phyloP scores from a whole-genome alignment of 352 stramenopile genomes.

The Phytophthora litchii region DNA sequence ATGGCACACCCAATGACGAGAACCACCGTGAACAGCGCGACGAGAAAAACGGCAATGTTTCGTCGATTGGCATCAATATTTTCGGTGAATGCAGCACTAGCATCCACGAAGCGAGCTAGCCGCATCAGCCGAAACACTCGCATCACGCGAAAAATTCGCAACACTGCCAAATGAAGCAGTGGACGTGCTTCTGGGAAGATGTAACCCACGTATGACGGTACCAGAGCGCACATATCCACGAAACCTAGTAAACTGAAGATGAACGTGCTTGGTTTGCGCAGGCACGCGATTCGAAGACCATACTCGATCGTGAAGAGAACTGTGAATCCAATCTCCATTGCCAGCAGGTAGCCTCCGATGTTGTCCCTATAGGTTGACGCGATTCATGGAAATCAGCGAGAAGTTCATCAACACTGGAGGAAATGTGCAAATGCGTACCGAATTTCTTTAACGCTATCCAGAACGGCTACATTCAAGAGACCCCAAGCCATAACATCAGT shows the following conservation, averaged over 20 bases:
- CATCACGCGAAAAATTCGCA: conserved; percentile 83
- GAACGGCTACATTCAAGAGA: conserved; percentile 42
- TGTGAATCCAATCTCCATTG: conserved; percentile 80
- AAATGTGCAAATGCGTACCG: conserved; percentile 30
- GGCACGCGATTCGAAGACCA: conserved; percentile 61
- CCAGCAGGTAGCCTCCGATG: conserved; percentile 68
- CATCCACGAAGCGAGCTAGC: conserved; percentile 76
- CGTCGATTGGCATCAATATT: conserved; percentile 85
- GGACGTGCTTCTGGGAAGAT: conserved; percentile 66
- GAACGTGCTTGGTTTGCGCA: conserved; percentile 66
- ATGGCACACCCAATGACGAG: conserved; percentile 83
- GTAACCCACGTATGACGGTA: conserved; percentile 80
- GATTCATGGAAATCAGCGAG: too few species aligned
- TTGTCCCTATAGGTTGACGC: conserved; percentile 46
- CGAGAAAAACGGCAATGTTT: conserved; percentile 78
- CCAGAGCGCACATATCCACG: conserved; percentile 76
- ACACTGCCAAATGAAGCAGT: conserved; percentile 72
- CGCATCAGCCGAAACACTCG: conserved; percentile 79
- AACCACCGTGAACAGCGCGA: conserved; percentile 75
- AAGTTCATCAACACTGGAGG: neutral
- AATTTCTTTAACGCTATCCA: conserved; percentile 76
- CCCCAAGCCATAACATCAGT: conserved; percentile 4
- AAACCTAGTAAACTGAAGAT: conserved; percentile 74
- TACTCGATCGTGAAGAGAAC: conserved; percentile 86
- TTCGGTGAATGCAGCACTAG: conserved; percentile 68